phyloP scores from a whole-genome alignment of 2,329 filamentous ascomycete species.

The Cercospora sp. region DNA sequence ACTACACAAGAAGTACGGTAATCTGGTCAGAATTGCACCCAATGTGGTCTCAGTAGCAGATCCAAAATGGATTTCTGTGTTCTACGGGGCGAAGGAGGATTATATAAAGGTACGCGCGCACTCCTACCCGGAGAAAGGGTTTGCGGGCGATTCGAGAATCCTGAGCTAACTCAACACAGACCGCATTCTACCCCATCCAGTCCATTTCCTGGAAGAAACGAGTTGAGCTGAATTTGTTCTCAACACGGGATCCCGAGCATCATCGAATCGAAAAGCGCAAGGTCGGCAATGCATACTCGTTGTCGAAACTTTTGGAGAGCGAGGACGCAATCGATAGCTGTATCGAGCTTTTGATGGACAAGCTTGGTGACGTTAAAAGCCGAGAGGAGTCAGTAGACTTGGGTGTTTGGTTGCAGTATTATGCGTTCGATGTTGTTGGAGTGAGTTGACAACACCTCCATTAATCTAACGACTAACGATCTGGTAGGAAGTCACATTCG shows the following conservation, averaged over 20 bases:
- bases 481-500: constrained; percentile 12
- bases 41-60: neutral
- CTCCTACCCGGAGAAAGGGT: neutral
- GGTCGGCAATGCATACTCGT: constrained; percentile 19
- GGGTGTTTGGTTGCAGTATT: neutral
- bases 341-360: neutral
- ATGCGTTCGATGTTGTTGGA: neutral
- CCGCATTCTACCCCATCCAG: constrained; percentile 37
- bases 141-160: too few species aligned
- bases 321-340: neutral
- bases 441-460: neutral
- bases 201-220: constrained; percentile 28
- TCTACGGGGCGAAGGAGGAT: constrained; percentile 1
- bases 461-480: neutral
- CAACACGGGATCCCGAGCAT: constrained; percentile 41
- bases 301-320: constrained; percentile 14
- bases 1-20: neutral
- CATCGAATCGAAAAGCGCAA: constrained; percentile 42
- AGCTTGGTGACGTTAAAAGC: neutral
- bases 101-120: neutral
- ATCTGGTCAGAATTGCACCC: neutral
- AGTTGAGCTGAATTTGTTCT: constrained; percentile 37
- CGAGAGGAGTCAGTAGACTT: neutral
- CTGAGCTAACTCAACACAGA: neutral
- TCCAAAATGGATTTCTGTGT: neutral